Percentiles rank a stretch among this genome's conserved stretches.
Evolutionary conservation across 306 rosid genomes (phyloP).

Genomic region (Begonia fuchsioides): DNA sequence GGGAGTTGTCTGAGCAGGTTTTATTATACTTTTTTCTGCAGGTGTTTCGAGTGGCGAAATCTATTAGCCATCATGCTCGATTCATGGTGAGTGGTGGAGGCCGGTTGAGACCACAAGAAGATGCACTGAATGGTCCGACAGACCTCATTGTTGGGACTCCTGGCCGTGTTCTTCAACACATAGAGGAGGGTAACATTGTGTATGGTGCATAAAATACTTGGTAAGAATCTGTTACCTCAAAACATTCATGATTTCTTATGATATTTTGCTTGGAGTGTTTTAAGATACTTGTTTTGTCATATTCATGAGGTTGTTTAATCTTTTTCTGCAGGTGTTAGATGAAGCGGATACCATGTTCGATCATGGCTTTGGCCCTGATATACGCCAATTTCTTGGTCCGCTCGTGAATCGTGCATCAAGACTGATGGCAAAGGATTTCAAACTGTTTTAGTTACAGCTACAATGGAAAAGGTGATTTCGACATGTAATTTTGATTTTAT

Average conservation of each 20-base stretch:
- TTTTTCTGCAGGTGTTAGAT: constrained; percentile 63
- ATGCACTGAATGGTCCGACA: constrained; percentile 60
- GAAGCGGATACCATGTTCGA: constrained; percentile 99
- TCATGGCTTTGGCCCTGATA: constrained; percentile 96
- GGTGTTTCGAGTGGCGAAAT: constrained; percentile 91
- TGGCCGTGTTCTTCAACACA: constrained; percentile 87
- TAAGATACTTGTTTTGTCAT: constrained; percentile 1
- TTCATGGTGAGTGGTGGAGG: constrained; percentile 98
- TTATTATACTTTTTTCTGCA: constrained; percentile 19
- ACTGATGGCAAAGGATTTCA: constrained; percentile 59
- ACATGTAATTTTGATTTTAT: constrained; percentile 14
- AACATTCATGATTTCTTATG: background rate
- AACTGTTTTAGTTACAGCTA: constrained; percentile 85
- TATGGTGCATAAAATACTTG: constrained; percentile 84
- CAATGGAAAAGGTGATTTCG: constrained; percentile 70
- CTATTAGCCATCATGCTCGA: constrained; percentile 80
- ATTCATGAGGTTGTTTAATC: constrained; percentile 9
- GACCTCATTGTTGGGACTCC: constrained; percentile 96
- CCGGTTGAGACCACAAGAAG: constrained; percentile 82
- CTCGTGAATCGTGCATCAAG: constrained; percentile 54
- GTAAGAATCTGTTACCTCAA: constrained; percentile 20
- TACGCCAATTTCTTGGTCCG: constrained; percentile 70
- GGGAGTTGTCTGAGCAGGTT: constrained; percentile 95
- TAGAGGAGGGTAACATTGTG: constrained; percentile 84
- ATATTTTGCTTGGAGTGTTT: background rate